Base-by-base conservation (phyloP, 495 filamentous ascomycete species). In the Rhizodiscina lignyota region DNA sequence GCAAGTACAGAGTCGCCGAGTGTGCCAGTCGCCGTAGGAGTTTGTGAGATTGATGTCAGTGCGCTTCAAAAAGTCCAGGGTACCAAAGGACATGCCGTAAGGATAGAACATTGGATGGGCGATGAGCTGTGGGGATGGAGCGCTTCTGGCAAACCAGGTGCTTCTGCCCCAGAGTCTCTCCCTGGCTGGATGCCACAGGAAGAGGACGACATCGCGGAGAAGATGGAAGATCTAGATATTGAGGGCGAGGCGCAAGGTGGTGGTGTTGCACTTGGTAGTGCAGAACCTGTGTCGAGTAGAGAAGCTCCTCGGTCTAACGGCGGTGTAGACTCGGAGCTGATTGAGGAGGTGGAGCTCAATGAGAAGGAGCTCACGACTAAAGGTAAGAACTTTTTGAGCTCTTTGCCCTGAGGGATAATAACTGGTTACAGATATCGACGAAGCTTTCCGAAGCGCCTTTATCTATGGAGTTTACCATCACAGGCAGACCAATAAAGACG, bases 41-140 rank as follows among this genome's bases (percentile, higher is more conserved):
- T 69, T 4, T 80, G 76, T 44, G 74, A 72, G 47, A 70, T 82
- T 36, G 68, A 83, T 60, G 58, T 83, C 26, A 62, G 64, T 17
- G 55, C 53, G 2, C 49, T 83, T 12, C 53, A 59, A 11, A 59
- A 67, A 26, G 75, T 78, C 1, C 63, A 67, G 41, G 77, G 77
- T 0, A 58, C 63, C 16, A 79, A 76, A 52, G 77, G 77, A 2
- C 68, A 70, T 49, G 77, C 77, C 4, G 77, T 83, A 17, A 56
- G 68, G 32, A 70, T 68, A 12, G 50, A 78, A 23, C 77, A 83
- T 48, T 83, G 77, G 77, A 65, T 68, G 39, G 77, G 78, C 0
- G 77, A 83, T 63, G 77, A 83, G 55, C 44, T 79, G 27, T 82
- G 76, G 70, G 64, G 64, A 1, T 75, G 70, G 70, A 72, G 67